Evolutionary conservation across 1,284 basidiomycete species (phyloP), one percentile per base, ranked within the genome.

Genomic region (Melampsora americana): DNA sequence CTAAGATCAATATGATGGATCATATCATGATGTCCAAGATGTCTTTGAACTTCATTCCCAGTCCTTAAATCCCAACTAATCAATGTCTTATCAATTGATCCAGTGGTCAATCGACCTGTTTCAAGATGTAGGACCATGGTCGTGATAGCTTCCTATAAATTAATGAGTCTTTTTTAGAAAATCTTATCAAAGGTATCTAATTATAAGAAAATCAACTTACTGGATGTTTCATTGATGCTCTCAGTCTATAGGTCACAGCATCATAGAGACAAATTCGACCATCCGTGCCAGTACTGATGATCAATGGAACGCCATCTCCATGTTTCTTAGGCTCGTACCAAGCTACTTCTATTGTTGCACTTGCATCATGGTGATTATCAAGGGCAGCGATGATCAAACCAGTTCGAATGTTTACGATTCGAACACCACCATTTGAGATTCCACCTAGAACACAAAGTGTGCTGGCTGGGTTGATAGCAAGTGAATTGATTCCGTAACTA

Each of bases 241-340:
- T 87, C 66, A 93, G 83, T 77, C 90, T 87, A 86, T 91, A 91
- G 16, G 92, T 93, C 65, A 87, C 87, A 53, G 95, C 86, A 84
- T 99, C 95, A 93, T 94, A 98, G 60, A 97, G 89, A 81, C 91
- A 92, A 32, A 90, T 90, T 83, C 92, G 94, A 0, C 95, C 94
- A 82, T 99, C 96, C 9, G 95, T 98, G 1, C 88, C 93, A 9
- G 91, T 94, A 0, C 92, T 94, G 0, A 94, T 89, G 35, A 90
- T 90, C 18, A 92, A 87, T 42, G 90, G 87, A 77, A 86, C 85
- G 6, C 86, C 89, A 64, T 86, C 86, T 69, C 60, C 83, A 78
- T 42, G 81, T 64, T 82, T 86, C 14, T 83, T 86, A 56, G 79
- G 88, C 87, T 32, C 89, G 83, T 66, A 95, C 84, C 80, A 93